These are phyloP conservation scores for Cylindrotheca closterium DNA, from an alignment of 108 stramenopile species.

Conservation along the genomic window DNA sequence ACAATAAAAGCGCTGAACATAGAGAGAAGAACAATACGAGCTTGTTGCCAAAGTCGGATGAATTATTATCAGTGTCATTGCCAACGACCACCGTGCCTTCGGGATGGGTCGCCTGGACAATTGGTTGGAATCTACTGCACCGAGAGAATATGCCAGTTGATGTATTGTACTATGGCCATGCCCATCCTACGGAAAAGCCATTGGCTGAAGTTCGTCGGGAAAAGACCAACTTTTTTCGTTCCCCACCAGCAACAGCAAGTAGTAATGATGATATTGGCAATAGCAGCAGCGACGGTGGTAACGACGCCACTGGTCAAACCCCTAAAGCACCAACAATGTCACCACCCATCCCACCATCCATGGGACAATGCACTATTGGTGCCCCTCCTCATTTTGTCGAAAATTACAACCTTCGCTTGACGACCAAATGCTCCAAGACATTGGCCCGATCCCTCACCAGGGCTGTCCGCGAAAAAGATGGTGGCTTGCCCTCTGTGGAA, in stretches of 20 bases:
- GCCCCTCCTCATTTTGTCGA: slow-evolving; percentile 72
- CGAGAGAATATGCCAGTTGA: slow-evolving; percentile 11
- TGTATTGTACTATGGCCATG: slow-evolving; percentile 72
- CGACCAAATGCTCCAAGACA: slow-evolving; percentile 11
- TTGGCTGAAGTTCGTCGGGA: slow-evolving; percentile 69
- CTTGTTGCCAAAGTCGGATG: no score
- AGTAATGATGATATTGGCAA: no score
- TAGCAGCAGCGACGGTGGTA: no score
- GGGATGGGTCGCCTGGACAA: slow-evolving; percentile 51
- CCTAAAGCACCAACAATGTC: no score
- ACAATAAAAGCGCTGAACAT: not conserved
- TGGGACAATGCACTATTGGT: slow-evolving; percentile 53
- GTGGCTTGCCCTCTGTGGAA: slow-evolving; percentile 74
- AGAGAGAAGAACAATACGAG: slow-evolving; percentile 29
- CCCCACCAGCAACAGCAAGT: slow-evolving; percentile 11
- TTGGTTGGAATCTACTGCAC: slow-evolving; percentile 45
- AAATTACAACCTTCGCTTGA: slow-evolving; percentile 79
- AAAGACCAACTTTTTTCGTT: slow-evolving; percentile 66
- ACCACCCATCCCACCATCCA: not conserved
- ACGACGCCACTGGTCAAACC: no score
- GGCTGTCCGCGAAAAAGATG: slow-evolving; percentile 63
- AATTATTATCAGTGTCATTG: slow-evolving; percentile 4
- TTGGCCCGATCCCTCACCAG: slow-evolving; percentile 62
- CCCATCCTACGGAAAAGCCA: slow-evolving; percentile 58
- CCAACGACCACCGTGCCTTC: not conserved